Conservation (phyloP, 257 asterid species). For the Jacaranda mimosifolia region DNA sequence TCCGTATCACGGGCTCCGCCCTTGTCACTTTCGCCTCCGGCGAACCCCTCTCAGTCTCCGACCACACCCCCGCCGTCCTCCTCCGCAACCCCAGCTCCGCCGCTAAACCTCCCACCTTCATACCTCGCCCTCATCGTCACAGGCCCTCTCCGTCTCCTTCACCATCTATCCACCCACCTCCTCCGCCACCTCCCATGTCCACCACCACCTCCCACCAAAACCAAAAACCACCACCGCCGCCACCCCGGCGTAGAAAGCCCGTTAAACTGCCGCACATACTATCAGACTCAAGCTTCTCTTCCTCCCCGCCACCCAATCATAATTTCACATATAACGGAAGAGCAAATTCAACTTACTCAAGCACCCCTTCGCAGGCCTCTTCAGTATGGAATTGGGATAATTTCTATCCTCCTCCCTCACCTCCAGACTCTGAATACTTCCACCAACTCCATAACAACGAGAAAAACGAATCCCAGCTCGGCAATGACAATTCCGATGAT, state of each 20-base stretch:
- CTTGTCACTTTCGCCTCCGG: slow-evolving; percentile 82
- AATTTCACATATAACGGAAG: slow-evolving; percentile 56
- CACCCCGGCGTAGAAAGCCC: slow-evolving; percentile 55
- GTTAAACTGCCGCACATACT: slow-evolving; percentile 80
- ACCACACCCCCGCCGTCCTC: slow-evolving; percentile 72
- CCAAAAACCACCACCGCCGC: slow-evolving; percentile 40
- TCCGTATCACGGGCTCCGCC: slow-evolving; percentile 75
- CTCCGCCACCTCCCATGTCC: slow-evolving; percentile 57
- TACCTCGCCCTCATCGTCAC: slow-evolving; percentile 24
- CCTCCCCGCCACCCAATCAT: slow-evolving; percentile 60
- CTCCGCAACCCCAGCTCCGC: slow-evolving; percentile 50
- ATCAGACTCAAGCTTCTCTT: slow-evolving; percentile 76
- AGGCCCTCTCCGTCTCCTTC: slow-evolving; percentile 52
- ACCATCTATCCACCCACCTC: slow-evolving; percentile 50
- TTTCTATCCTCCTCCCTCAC: slow-evolving; percentile 96
- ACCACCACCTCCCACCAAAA: slow-evolving; percentile 50
- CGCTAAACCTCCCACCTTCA: slow-evolving; percentile 24
- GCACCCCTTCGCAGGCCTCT: slow-evolving; percentile 85
- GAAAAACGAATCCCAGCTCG: slow-evolving; percentile 15
- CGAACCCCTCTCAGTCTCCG: slow-evolving; percentile 75
- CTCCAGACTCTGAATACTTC: slow-evolving; percentile 87
- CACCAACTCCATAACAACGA: slow-evolving; percentile 43
- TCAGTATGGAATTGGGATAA: slow-evolving; percentile 96
- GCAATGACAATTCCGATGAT: slow-evolving; percentile 35
- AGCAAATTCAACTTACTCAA: slow-evolving; percentile 65